Evolutionary conservation across 2,329 filamentous ascomycete species (phyloP).

Genomic region (Colletotrichum aenigma): DNA sequence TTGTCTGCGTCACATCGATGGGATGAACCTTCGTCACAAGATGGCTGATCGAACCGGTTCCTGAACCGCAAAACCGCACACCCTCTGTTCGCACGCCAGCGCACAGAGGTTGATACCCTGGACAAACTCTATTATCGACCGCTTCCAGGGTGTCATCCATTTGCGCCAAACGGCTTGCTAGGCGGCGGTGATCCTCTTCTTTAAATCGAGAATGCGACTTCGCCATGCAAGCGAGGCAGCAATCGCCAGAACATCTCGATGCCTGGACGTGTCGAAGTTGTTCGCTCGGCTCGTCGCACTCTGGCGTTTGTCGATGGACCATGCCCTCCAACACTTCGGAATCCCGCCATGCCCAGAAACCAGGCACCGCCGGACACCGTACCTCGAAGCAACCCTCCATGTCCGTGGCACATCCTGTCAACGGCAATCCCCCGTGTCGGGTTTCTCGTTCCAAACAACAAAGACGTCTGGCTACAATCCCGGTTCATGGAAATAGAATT

Average conservation of each 20-base stretch:
- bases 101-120: not conserved
- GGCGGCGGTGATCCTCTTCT: not conserved
- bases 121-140: not conserved
- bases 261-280: not conserved
- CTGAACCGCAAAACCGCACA: not conserved
- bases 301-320: not conserved
- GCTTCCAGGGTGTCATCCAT: not conserved
- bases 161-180: not conserved
- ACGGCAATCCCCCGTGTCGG: not conserved
- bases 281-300: not conserved
- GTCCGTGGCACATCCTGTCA: not conserved
- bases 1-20: not conserved
- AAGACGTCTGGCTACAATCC: not conserved
- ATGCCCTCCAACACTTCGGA: not conserved
- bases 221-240: not conserved
- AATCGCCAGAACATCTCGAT: not conserved
- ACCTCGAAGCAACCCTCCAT: not conserved
- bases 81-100: not conserved
- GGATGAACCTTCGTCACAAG: not conserved
- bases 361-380: not conserved
- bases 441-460: not conserved
- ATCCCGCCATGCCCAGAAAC: not conserved
- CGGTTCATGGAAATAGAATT: constrained; percentile 11
- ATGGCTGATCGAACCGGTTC: not conserved
- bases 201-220: not conserved